These are phyloP conservation scores for Sporobolomyces pararoseus DNA, from an alignment of 768 basidiomycete genomes.

Conservation along the genomic window DNA sequence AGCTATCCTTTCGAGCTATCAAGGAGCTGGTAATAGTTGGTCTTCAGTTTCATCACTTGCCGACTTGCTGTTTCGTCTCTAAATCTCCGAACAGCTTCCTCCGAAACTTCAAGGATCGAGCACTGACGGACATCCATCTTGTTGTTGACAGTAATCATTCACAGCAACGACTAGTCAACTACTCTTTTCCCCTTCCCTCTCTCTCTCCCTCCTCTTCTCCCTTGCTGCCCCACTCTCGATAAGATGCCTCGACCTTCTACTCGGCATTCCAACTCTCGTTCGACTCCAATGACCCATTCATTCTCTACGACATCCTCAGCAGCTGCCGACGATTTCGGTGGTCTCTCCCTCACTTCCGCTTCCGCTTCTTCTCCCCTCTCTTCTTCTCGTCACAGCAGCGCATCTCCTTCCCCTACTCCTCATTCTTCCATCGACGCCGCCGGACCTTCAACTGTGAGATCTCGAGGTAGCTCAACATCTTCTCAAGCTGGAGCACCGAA, in stretches of 20 bases:
- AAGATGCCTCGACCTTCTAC: conserved; percentile 5
- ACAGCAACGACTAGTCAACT: too few species aligned
- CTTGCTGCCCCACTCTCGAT: conserved; percentile 4
- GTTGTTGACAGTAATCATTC: too few species aligned
- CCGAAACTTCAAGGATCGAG: too few species aligned
- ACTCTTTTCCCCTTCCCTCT: neutral
- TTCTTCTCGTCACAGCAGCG: conserved; percentile 1
- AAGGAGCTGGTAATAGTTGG: too few species aligned
- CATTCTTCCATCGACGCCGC: neutral
- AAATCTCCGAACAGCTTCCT: too few species aligned
- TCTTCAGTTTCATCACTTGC: too few species aligned
- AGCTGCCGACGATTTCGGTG: conserved; percentile 12
- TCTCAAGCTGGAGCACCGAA: neutral
- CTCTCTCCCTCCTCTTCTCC: neutral
- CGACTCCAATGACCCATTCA: neutral
- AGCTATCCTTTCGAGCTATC: too few species aligned
- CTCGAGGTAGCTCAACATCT: neutral
- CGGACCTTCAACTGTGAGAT: neutral
- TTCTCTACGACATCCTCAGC: conserved; percentile 13
- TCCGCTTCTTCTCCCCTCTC: neutral
- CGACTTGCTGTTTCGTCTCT: too few species aligned
- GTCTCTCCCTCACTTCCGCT: conserved; percentile 7
- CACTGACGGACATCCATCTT: too few species aligned
- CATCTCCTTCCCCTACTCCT: conserved; percentile 10
- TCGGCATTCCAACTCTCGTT: neutral